A percentile compares a stretch with the other conserved stretches of the same genome.
Conservation (phyloP, 164 flowering plant species). For the Nelumbo lutea region DNA sequence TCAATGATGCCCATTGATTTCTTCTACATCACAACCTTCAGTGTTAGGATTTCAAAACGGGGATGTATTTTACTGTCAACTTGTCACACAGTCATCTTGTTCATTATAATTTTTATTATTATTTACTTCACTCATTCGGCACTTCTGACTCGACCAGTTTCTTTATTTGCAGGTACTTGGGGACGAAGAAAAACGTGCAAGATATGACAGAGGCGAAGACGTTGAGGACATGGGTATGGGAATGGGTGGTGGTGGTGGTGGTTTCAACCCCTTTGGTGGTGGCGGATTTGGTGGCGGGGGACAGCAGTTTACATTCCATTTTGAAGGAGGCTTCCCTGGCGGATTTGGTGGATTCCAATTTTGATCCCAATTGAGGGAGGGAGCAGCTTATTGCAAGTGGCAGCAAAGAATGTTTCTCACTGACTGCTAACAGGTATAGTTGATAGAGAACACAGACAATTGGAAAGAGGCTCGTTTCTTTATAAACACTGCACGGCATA, state of each 20-base stretch:
- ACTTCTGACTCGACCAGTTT: background rate
- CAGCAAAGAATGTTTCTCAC: conserved; percentile 12
- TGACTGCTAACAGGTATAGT: conserved; percentile 16
- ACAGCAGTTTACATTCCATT: conserved; percentile 74
- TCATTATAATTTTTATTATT: background rate
- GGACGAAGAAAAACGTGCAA: conserved; percentile 81
- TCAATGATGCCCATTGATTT: background rate
- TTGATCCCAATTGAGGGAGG: conserved; percentile 15
- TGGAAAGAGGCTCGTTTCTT: conserved; percentile 10
- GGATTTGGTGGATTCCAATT: conserved; percentile 60
- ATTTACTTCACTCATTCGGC: background rate
- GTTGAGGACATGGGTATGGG: conserved; percentile 80
- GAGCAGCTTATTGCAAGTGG: conserved; percentile 1
- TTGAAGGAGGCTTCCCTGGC: conserved; percentile 61
- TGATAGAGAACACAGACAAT: conserved; percentile 10
- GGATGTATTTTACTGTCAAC: background rate
- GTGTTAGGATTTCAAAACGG: background rate
- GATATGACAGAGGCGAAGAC: conserved; percentile 92
- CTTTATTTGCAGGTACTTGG: conserved; percentile 58
- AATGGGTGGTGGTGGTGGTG: conserved; percentile 41
- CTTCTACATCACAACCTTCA: background rate
- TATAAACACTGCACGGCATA: conserved; percentile 2
- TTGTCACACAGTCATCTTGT: background rate
- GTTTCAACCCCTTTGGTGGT: conserved; percentile 77
- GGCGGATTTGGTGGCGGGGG: conserved; percentile 90